phyloP scores from a whole-genome alignment of 768 basidiomycete species.

The Cystobasidiopsis lactophilus region DNA sequence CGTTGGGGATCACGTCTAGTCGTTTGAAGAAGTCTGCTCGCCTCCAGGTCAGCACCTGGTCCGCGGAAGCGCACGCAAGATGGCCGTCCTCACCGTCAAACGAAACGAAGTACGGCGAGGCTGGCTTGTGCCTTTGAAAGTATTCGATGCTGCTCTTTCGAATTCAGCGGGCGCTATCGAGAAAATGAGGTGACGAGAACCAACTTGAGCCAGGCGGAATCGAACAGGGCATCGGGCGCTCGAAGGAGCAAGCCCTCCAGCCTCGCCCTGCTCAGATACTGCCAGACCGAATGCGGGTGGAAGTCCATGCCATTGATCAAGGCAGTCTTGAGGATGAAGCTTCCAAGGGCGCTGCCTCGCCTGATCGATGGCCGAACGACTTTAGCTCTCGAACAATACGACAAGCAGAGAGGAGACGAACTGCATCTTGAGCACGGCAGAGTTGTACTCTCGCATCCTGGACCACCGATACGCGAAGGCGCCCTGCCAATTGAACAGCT shows the following conservation, averaged over 20 bases:
- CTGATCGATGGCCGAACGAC: no score
- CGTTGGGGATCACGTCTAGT: slow-evolving; percentile 44
- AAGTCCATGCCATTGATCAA: slow-evolving; percentile 77
- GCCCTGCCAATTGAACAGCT: slow-evolving; percentile 85
- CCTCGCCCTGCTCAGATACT: slow-evolving; percentile 68
- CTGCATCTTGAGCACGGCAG: slow-evolving; percentile 53
- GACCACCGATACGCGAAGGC: slow-evolving; percentile 96
- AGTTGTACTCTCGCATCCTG: slow-evolving; percentile 76
- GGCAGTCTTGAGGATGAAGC: slow-evolving; percentile 79
- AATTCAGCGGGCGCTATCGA: neutral
- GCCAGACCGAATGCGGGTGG: slow-evolving; percentile 82
- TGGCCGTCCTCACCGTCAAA: slow-evolving; percentile 22
- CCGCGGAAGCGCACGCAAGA: slow-evolving; percentile 12
- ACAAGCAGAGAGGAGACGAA: no score
- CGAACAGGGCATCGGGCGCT: slow-evolving; percentile 82
- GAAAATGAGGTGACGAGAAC: neutral
- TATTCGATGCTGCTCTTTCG: slow-evolving; percentile 32
- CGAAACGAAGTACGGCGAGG: slow-evolving; percentile 86
- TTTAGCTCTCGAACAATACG: neutral
- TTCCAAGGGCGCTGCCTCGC: slow-evolving; percentile 71
- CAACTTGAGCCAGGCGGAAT: slow-evolving; percentile 78
- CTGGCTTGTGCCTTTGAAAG: slow-evolving; percentile 73
- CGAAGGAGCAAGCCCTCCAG: slow-evolving; percentile 60
- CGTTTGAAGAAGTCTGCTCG: slow-evolving; percentile 57
- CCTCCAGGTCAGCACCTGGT: slow-evolving; percentile 4